These are phyloP conservation scores for Scutellaria galericulata DNA, from an alignment of 257 asterid genomes.

Conservation along the genomic window DNA sequence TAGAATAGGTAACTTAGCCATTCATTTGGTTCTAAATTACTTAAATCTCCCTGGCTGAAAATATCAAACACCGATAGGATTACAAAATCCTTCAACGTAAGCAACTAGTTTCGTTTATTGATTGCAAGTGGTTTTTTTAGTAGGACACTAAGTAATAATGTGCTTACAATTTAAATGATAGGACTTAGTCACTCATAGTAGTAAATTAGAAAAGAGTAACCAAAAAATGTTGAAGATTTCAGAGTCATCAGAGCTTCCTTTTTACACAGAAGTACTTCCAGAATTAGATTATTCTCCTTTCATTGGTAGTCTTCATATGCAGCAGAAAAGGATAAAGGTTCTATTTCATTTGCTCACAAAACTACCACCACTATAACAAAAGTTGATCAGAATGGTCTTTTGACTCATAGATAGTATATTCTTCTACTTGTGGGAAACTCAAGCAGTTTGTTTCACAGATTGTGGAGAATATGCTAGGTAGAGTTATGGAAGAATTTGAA, in stretches of 20 bases:
- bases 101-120: conserved; percentile 9
- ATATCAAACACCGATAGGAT: background rate
- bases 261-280: background rate
- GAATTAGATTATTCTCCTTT: background rate
- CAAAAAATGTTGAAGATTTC: background rate
- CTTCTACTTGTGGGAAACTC: conserved; percentile 31
- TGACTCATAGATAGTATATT: conserved; percentile 13
- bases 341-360: background rate
- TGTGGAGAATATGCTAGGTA: conserved; percentile 72
- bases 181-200: conserved; percentile 1
- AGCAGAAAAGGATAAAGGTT: background rate
- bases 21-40: conserved; percentile 11
- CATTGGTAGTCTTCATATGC: background rate
- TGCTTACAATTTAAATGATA: no score
- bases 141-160: no score
- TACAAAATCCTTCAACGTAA: background rate
- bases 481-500: conserved; percentile 81
- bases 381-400: conserved; percentile 16
- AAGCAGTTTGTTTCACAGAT: conserved; percentile 52
- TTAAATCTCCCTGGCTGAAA: background rate
- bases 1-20: background rate
- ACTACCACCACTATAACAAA: background rate
- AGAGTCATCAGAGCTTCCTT: conserved; percentile 13
- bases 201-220: background rate
- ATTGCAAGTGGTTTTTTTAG: background rate